Conservation (phyloP, 1,139 yeast genomes). For the Lizanozyma gosingica region DNA sequence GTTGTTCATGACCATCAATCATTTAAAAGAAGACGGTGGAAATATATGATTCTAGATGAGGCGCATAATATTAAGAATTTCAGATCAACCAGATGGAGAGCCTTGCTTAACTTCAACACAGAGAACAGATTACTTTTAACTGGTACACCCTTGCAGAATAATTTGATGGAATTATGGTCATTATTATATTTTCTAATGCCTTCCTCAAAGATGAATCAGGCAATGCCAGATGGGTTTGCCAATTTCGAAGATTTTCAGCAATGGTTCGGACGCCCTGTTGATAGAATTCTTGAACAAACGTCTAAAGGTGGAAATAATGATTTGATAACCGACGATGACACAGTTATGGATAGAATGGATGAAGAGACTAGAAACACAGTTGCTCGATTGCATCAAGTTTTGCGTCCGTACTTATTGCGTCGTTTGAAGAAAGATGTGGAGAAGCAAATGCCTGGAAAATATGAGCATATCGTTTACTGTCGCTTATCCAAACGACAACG, state of each 20-base stretch:
- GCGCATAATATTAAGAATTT: constrained; percentile 97
- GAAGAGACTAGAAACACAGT: constrained; percentile 79
- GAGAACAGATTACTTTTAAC: constrained; percentile 81
- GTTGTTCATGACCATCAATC: constrained; percentile 96
- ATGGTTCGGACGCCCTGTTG: constrained; percentile 98
- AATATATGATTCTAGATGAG: constrained; percentile 93
- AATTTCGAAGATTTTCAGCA: constrained; percentile 92
- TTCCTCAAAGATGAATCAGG: constrained; percentile 56
- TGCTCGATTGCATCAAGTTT: constrained; percentile 80
- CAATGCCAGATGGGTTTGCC: constrained; percentile 95
- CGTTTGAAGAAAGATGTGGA: constrained; percentile 95
- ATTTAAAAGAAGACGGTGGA: constrained; percentile 88
- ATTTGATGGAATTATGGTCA: constrained; percentile 91
- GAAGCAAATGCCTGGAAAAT: constrained; percentile 97
- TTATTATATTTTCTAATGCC: constrained; percentile 93
- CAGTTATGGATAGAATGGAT: constrained; percentile 38
- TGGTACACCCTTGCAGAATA: constrained; percentile 93
- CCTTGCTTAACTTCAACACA: constrained; percentile 85
- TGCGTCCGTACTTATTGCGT: constrained; percentile 85
- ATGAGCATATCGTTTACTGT: constrained; percentile 91
- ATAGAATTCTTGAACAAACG: constrained; percentile 67
- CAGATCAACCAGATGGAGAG: constrained; percentile 95
- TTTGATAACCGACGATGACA: constrained; percentile 33
- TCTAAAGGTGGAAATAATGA: constrained; percentile 51
- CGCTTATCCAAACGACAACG: constrained; percentile 89